A percentile compares a stretch with the other conserved stretches of the same genome.
Evolutionary conservation across 768 basidiomycete genomes (phyloP).

Genomic region (Leucosporidium scottii): DNA sequence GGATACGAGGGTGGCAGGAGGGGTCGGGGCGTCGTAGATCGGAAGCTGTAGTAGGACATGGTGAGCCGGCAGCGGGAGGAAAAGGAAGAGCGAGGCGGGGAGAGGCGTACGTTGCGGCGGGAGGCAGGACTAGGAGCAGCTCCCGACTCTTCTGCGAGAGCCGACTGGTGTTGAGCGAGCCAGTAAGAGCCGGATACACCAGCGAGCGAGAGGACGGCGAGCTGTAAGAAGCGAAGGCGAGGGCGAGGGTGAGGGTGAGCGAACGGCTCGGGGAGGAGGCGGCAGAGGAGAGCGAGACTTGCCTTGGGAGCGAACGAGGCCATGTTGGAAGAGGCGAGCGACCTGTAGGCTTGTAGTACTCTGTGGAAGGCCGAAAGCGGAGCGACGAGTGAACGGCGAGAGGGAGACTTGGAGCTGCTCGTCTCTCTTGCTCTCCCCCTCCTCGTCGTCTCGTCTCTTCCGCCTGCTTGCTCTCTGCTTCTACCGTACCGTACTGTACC

Average conservation of each 20-base stretch:
- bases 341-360: too few relatives aligned
- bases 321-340: not conserved
- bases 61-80: not conserved
- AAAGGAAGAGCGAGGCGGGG: not conserved
- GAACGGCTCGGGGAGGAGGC: not conserved
- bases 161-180: not conserved
- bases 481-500: not conserved
- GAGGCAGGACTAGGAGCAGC: not conserved
- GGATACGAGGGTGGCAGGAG: slow-evolving; percentile 59
- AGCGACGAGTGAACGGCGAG: not conserved
- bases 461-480: not conserved
- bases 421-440: not conserved
- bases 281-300: not conserved
- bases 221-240: not conserved
- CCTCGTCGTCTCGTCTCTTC: not conserved
- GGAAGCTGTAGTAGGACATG: slow-evolving; percentile 54
- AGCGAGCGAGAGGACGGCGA: not conserved
- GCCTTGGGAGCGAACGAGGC: not conserved
- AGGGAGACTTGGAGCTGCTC: not conserved
- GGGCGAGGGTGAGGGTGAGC: not conserved
- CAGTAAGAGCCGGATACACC: not conserved
- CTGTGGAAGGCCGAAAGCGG: too few relatives aligned
- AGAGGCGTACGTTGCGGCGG: not conserved
- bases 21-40: slow-evolving; percentile 63
- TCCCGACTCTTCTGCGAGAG: not conserved